Percentiles rank a stretch among this genome's conserved stretches.
Conservation (phyloP, 805 yeast species). For the Spathaspora boniae region DNA sequence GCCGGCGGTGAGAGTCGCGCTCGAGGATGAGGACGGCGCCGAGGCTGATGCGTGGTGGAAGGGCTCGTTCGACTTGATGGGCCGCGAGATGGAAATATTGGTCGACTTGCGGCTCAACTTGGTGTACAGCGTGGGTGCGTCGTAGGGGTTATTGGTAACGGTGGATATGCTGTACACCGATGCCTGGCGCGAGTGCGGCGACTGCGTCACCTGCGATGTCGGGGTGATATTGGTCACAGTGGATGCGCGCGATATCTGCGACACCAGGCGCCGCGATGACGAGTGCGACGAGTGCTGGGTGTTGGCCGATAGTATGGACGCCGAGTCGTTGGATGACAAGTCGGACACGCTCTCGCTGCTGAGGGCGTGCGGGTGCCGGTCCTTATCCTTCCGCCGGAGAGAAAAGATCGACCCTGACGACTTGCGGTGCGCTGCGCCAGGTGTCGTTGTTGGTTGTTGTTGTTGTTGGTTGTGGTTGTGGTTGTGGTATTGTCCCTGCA, state of each 20-base stretch:
- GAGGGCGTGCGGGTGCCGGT: constrained; percentile 7
- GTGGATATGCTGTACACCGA: constrained; percentile 36
- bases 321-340: constrained; percentile 29
- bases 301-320: constrained; percentile 25
- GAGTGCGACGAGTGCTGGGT: constrained; percentile 11
- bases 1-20: constrained; percentile 14
- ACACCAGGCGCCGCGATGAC: constrained; percentile 12
- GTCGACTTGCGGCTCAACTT: constrained; percentile 20
- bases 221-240: constrained; percentile 25
- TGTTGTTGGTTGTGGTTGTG: not conserved
- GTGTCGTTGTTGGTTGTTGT: constrained; percentile 12
- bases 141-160: constrained; percentile 12
- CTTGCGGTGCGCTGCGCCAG: too few relatives aligned
- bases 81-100: constrained; percentile 14
- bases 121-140: constrained; percentile 5
- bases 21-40: constrained; percentile 20
- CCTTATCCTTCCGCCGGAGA: constrained; percentile 22
- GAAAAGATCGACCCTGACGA: constrained; percentile 37
- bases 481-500: not conserved
- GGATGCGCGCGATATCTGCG: too few relatives aligned
- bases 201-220: constrained; percentile 24
- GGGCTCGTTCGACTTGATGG: too few relatives aligned
- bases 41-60: constrained; percentile 31
- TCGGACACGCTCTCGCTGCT: constrained; percentile 24
- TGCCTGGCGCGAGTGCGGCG: constrained; percentile 39